Base-by-base conservation (phyloP, 148 eudicot genomes). In the Arbutus unedo region DNA sequence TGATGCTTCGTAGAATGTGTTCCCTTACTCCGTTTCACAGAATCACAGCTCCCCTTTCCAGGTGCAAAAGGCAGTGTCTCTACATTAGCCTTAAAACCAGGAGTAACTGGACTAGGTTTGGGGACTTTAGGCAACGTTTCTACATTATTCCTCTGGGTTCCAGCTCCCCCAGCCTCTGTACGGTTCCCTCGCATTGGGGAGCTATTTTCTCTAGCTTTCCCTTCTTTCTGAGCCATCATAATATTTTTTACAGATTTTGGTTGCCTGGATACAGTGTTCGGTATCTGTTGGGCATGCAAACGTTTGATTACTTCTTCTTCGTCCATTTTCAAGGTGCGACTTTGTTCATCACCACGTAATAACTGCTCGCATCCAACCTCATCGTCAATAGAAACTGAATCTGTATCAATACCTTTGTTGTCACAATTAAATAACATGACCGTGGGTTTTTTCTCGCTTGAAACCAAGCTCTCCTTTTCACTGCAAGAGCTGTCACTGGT, bases 401-500 rank as follows among this genome's bases (percentile, higher is more conserved):
- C 91, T 43, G 89, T 86, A 74, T 90, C 92, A 66, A 88, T 87
- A 62, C 88, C 88, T 84, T 89, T 91, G 81, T 83, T 87, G 80
- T 95, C 95, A 83, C 88, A 79, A 85, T 87, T 88, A 66, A 51
- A 74, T 18, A 72, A 86, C 76, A 80, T 50, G 48, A 88, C 87
- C 50, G 81, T 90, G 54, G 87, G 79, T 85, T 87, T 93, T 81
- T 87, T 94, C 88, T 94, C 99, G 49, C 91, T 88, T 43, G 95
- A 91, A 81, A 86, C 57, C 43, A 90, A 84, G 81, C 97, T 92
- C 48, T 92, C 98, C 81, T 87, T 94, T 82, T 97, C 99, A 85
- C 99, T 92, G 85, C 95, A 92, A 66, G 99, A 93, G 82, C 99
- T 90, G 88, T 84, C 90, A 84, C 99, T 97, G 79, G 91, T 91